Base-by-base conservation (phyloP, 345 rosid genomes). In the Passiflora organensis region DNA sequence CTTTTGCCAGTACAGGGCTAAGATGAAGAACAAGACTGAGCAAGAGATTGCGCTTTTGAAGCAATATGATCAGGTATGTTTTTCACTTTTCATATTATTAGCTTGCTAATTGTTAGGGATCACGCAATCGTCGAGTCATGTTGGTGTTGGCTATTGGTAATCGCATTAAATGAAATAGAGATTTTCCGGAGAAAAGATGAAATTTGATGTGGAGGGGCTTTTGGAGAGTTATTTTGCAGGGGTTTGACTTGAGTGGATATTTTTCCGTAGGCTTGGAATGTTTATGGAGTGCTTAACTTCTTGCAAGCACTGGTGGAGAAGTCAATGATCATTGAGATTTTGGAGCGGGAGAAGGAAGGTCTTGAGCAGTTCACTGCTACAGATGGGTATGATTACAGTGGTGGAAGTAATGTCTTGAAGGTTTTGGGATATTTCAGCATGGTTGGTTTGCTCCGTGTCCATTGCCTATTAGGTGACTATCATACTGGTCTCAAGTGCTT, bases 261-360 rank as follows among this genome's bases (percentile, higher is more conserved):
- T 45, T 43, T 23, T 8, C 59, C 21, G 25, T 70, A 91, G 99
- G 94, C 97, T 6, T 93, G 99, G 96, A 93, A 83, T 76, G 99
- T 93, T 42, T 86, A 89, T 62, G 97, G 99, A 34, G 97, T 93
- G 74, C 99, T 93, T 60, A 93, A 93, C 75, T 93, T 68, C 77
- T 83, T 93, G 95, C 94, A 93, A 89, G 97, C 97, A 3, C 81
- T 93, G 55, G 91, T 89, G 70, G 97, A 93, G 68, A 93, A 93
- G 81, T 93, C 99, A 0, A 71, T 57, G 48, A 89, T 93, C 55
- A 71, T 79, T 69, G 86, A 86, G 71, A 93, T 93, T 57, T 69
- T 93, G 59, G 99, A 93, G 77, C 89, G 75, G 67, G 99, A 94
- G 69, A 89, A 87, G 77, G 90, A 83, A 56, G 96, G 95, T 17